Base-by-base conservation (phyloP, 2,329 filamentous ascomycete genomes). In the Clarireedia paspali region DNA sequence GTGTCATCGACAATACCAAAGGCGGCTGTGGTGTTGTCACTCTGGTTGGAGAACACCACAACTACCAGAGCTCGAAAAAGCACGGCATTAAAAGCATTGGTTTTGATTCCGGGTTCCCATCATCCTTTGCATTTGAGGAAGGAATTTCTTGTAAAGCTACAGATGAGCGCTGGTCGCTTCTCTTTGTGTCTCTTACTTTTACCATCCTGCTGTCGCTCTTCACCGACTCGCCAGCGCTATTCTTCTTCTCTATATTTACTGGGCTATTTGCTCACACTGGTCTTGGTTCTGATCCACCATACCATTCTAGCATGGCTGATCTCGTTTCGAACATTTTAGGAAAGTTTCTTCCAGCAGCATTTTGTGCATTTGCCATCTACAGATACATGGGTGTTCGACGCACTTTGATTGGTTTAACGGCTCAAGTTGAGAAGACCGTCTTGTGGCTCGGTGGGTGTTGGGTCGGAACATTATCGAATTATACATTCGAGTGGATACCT, bases 401-500 rank as follows among this genome's bases (percentile, higher is more conserved):
- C 47, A 84, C 88, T 1, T 79, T 96, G 26, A 72, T 71, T 1
- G 85, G 84, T 1, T 77, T 96, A 2, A 86, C 82, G 0, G 90
- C 91, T 0, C 92, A 96, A 68, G 65, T 96, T 45, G 92, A 96
- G 67, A 96, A 95, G 76, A 89, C 90, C 0, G 72, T 97, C 2
- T 77, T 97, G 27, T 97, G 91, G 87, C 77, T 99, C 0, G 91
- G 91, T 1, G 86, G 84, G 6, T 91, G 88, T 67, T 99, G 95
- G 87, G 83, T 96, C 40, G 94, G 91, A 15, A 86, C 89, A 1
- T 73, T 99, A 62, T 92, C 92, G 67, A 97, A 97, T 72, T 95
- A 96, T 72, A 97, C 94, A 0, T 89, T 99, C 66, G 88, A 90
- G 65, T 87, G 89, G 72, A 96, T 99, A 59, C 94, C 94, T 0